phyloP scores from a whole-genome alignment of 371 early-diverging fungal species.

The Actinomortierella ambigua region DNA sequence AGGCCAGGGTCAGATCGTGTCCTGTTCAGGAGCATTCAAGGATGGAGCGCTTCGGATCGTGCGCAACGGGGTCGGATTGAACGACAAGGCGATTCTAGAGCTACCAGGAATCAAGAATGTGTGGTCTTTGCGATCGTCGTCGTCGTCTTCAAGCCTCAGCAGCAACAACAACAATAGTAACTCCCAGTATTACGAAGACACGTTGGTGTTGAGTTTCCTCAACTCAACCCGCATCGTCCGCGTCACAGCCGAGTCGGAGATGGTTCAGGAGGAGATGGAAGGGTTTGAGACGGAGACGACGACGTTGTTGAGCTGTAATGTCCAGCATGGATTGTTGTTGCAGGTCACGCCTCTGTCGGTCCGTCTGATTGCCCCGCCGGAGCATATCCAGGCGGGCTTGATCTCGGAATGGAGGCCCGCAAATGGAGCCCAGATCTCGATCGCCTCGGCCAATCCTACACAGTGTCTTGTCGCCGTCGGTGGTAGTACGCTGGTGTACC shows the following conservation, averaged over 20 bases:
- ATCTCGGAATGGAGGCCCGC: conserved; percentile 61
- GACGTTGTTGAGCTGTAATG: conserved; percentile 52
- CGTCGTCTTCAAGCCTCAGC: conserved; percentile 26
- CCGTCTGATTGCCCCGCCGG: conserved; percentile 50
- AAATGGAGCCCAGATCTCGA: conserved; percentile 48
- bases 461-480: conserved; percentile 66
- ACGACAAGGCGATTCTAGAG: conserved; percentile 59
- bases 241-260: conserved; percentile 34
- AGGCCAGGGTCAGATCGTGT: conserved; percentile 80
- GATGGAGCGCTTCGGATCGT: conserved; percentile 83
- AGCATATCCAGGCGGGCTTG: conserved; percentile 36
- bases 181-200: conserved; percentile 19
- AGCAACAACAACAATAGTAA: conserved; percentile 21
- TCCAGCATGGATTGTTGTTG: conserved; percentile 27
- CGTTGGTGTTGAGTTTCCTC: conserved; percentile 50
- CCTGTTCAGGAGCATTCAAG: conserved; percentile 83
- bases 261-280: conserved; percentile 48
- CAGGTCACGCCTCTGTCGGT: conserved; percentile 66
- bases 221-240: conserved; percentile 41
- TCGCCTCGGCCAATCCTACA: conserved; percentile 56
- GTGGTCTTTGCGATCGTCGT: conserved; percentile 67
- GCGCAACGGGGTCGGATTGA: conserved; percentile 87
- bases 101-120: conserved; percentile 68
- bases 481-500: conserved; percentile 56
- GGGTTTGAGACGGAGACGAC: conserved; percentile 54